Evolutionary conservation across 2,329 filamentous ascomycete species (phyloP).

Genomic region (Colletotrichum musicola): DNA sequence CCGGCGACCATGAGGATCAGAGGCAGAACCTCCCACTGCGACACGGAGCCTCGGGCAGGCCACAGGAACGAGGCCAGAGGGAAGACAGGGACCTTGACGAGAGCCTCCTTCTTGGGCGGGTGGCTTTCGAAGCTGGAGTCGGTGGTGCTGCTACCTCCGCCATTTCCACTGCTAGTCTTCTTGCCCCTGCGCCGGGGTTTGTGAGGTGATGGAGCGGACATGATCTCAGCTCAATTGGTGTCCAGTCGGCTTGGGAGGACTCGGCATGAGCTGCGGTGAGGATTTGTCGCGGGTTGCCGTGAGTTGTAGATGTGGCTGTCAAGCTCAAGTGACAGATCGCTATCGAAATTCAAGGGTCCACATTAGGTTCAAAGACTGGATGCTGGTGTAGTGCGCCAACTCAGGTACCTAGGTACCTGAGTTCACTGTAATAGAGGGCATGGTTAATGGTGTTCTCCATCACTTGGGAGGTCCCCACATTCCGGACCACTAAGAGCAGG

Average conservation of each 20-base stretch:
- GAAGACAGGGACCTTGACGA: constrained; percentile 77
- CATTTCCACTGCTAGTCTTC: constrained; percentile 50
- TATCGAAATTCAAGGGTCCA: constrained; percentile 36
- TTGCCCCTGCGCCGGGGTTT: constrained; percentile 71
- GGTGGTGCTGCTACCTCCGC: constrained; percentile 12
- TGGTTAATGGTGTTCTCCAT: background rate
- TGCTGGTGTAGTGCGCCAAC: too few species aligned
- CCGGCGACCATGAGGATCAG: constrained; percentile 90
- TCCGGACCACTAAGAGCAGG: constrained; percentile 27
- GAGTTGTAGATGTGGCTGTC: constrained; percentile 8
- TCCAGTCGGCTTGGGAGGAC: constrained; percentile 5
- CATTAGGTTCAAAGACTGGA: constrained; percentile 23
- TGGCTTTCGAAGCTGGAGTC: constrained; percentile 15
- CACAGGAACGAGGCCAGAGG: constrained; percentile 95
- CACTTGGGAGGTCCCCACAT: constrained; percentile 34
- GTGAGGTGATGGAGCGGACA: constrained; percentile 68
- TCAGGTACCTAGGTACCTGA: too few species aligned
- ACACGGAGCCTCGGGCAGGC: constrained; percentile 85
- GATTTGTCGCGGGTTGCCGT: constrained; percentile 5
- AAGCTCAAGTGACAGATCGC: constrained; percentile 12
- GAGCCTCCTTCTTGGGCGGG: constrained; percentile 54
- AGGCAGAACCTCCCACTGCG: constrained; percentile 93
- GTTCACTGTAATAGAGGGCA: too few species aligned
- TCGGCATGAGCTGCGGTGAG: constrained; percentile 21
- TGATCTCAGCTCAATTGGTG: constrained; percentile 50